A percentile compares a stretch with the other conserved stretches of the same genome.
Evolutionary conservation across 768 basidiomycete genomes (phyloP).

Genomic region (Suillus subalutaceus): DNA sequence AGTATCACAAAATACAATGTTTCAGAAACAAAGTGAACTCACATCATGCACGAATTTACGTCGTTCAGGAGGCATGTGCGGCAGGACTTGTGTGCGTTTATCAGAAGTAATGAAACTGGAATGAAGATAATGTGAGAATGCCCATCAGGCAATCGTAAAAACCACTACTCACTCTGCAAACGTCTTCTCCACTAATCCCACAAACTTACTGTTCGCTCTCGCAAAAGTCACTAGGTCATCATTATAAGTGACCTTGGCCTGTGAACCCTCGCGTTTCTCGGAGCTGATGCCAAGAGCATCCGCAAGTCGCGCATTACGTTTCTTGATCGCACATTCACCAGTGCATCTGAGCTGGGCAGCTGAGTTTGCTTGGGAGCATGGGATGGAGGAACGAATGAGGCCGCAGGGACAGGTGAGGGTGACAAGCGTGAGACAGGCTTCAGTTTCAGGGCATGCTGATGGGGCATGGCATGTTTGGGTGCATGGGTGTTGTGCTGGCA

Average conservation of each 20-base stretch:
- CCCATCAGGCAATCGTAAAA: conserved; percentile 22
- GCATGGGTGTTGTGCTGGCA: conserved; percentile 76
- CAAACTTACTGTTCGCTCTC: conserved; percentile 63
- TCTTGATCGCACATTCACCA: conserved; percentile 80
- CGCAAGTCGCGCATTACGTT: conserved; percentile 86
- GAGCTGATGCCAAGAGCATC: conserved; percentile 87
- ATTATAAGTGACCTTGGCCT: conserved; percentile 52
- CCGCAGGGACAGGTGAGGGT: conserved; percentile 83
- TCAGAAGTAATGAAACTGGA: conserved; percentile 69
- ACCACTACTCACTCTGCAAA: conserved; percentile 70
- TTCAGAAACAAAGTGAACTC: conserved; percentile 27
- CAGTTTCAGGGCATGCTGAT: conserved; percentile 75
- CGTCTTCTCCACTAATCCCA: conserved; percentile 74
- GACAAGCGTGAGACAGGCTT: conserved; percentile 72
- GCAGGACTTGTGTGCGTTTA: conserved; percentile 71
- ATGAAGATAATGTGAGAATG: conserved; percentile 3
- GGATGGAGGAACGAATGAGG: conserved; percentile 69
- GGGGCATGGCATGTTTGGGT: conserved; percentile 87
- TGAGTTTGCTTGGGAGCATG: conserved; percentile 65
- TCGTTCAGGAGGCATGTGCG: conserved; percentile 78
- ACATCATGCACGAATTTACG: conserved; percentile 85
- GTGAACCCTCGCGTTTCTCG: conserved; percentile 40
- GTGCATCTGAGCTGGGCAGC: conserved; percentile 64
- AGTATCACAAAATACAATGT: conserved; percentile 1
- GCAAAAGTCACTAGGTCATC: conserved; percentile 68